Percentiles rank a stretch among this genome's conserved stretches.
Conservation (phyloP, 305 asterid species). For the Plantago lanceolata region DNA sequence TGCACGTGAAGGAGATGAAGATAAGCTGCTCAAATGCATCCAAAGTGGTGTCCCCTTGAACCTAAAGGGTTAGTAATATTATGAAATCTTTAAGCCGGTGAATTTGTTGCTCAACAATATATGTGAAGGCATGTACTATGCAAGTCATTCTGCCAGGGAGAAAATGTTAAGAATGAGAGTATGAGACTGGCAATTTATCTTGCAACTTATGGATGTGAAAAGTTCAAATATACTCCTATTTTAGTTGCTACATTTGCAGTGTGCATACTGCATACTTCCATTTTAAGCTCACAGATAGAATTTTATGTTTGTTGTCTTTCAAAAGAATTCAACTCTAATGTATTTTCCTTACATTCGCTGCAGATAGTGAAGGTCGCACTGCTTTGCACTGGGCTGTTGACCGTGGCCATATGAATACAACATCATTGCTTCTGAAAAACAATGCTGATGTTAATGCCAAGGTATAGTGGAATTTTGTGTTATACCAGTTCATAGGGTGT, state of each 20-base stretch:
- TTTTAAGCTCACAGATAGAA: conserved; percentile 3
- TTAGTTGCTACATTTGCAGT: background rate
- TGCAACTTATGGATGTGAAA: background rate
- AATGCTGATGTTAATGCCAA: conserved; percentile 75
- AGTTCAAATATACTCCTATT: too few species aligned
- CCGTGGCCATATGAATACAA: conserved; percentile 72
- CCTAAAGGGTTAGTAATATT: conserved; percentile 51
- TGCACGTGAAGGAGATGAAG: conserved; percentile 79
- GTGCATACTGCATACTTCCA: conserved; percentile 8
- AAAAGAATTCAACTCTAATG: conserved; percentile 4
- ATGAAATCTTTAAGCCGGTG: conserved; percentile 8
- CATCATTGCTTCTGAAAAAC: conserved; percentile 62
- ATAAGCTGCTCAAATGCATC: conserved; percentile 60
- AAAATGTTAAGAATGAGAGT: too few species aligned
- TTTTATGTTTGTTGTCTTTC: background rate
- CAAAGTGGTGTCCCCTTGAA: conserved; percentile 63
- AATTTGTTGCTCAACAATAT: background rate
- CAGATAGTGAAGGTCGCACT: conserved; percentile 97
- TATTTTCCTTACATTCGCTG: conserved; percentile 28
- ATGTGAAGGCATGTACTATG: background rate
- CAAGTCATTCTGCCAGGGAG: conserved; percentile 1
- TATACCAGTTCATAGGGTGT: conserved; percentile 1
- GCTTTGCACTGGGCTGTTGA: conserved; percentile 99
- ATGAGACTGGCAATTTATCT: conserved; percentile 6
- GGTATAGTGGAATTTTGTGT: conserved; percentile 39